phyloP scores from a whole-genome alignment of 2,329 filamentous ascomycete genomes.

The Bipolaris zeicola region DNA sequence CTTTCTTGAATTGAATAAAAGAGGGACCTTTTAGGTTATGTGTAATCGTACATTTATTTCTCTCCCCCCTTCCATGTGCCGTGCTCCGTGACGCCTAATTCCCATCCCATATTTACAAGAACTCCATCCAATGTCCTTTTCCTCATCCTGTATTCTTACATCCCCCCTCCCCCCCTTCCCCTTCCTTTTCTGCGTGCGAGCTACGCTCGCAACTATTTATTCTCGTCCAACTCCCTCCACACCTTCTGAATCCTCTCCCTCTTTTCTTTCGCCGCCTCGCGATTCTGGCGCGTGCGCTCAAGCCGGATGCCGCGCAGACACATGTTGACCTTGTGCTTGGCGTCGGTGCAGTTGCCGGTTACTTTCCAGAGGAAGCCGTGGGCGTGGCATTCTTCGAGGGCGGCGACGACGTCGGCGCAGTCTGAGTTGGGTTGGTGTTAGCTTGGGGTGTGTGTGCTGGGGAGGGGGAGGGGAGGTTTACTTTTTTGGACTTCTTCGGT shows the following conservation, averaged over 20 bases:
- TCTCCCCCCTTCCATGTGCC: too few species aligned
- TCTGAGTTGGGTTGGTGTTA: conserved; percentile 58
- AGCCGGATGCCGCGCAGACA: conserved; percentile 82
- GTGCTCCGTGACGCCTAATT: background rate
- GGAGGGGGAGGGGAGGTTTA: conserved; percentile 48
- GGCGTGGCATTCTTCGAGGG: conserved; percentile 94
- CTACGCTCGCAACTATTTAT: conserved; percentile 51
- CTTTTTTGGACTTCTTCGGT: conserved; percentile 83
- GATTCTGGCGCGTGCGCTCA: conserved; percentile 78
- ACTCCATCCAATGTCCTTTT: too few species aligned
- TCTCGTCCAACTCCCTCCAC: conserved; percentile 79
- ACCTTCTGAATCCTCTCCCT: conserved; percentile 74
- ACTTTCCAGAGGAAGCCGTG: conserved; percentile 91
- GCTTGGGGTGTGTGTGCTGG: background rate
- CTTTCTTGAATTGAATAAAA: background rate
- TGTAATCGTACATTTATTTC: conserved; percentile 10
- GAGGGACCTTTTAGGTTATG: background rate
- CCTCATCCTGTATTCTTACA: background rate
- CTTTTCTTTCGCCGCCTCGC: conserved; percentile 70
- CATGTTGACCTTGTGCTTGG: conserved; percentile 81
- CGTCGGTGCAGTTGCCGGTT: conserved; percentile 84
- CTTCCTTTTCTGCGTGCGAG: background rate
- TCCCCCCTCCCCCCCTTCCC: background rate
- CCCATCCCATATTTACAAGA: too few species aligned
- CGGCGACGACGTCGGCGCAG: conserved; percentile 91